Percentiles rank a stretch among this genome's conserved stretches.
Evolutionary conservation across 371 early-diverging fungal genomes (phyloP).

Genomic region (Actinomortierella wolfii): DNA sequence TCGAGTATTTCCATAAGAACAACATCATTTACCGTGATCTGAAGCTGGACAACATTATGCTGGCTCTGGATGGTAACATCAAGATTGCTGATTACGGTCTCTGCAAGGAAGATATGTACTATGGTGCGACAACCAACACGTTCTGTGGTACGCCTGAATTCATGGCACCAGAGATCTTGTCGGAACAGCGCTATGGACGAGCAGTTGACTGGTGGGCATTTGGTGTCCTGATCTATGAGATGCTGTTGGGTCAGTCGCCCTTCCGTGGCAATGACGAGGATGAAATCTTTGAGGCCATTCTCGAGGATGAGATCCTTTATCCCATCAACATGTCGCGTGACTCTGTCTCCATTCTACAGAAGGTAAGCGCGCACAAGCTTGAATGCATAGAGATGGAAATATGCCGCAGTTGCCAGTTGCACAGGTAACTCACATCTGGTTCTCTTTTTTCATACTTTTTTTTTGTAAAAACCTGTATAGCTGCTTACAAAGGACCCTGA

Average conservation of each 20-base stretch:
- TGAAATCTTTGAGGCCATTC: slow-evolving; percentile 93
- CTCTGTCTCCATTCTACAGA: slow-evolving; percentile 85
- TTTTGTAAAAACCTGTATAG: slow-evolving; percentile 46
- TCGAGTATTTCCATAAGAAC: slow-evolving; percentile 95
- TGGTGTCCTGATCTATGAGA: slow-evolving; percentile 98
- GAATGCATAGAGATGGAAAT: too few relatives aligned
- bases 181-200: slow-evolving; percentile 89
- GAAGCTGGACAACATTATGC: slow-evolving; percentile 97
- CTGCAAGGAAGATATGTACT: slow-evolving; percentile 94
- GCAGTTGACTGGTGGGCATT: slow-evolving; percentile 99
- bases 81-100: slow-evolving; percentile 99
- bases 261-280: slow-evolving; percentile 95
- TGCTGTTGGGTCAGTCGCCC: slow-evolving; percentile 93
- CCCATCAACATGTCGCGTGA: slow-evolving; percentile 90
- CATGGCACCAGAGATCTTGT: slow-evolving; percentile 98
- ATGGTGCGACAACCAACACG: slow-evolving; percentile 82
- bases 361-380: slow-evolving; percentile 49
- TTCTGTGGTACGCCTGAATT: slow-evolving; percentile 99
- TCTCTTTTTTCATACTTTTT: background rate
- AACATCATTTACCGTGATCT: slow-evolving; percentile 97
- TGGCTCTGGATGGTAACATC: slow-evolving; percentile 94
- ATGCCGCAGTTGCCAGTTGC: too few relatives aligned
- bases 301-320: slow-evolving; percentile 90
- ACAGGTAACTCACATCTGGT: too few relatives aligned
- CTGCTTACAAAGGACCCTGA: slow-evolving; percentile 89